Evolutionary conservation across 768 basidiomycete species (phyloP).

Genomic region (Plicaturopsis crispa): DNA sequence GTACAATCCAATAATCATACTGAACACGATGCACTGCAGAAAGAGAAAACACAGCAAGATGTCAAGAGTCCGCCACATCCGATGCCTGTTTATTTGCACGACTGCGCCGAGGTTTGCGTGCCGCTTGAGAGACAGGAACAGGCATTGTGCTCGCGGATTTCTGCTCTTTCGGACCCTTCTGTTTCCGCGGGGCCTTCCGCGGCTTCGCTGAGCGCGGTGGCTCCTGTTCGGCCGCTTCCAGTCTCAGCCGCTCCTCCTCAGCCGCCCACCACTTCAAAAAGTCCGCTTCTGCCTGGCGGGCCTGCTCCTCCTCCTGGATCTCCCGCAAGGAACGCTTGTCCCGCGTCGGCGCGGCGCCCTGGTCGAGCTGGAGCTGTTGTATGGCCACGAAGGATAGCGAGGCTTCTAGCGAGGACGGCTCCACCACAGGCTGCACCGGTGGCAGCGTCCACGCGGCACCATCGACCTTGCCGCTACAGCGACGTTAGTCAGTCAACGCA

Average conservation of each 20-base stretch:
- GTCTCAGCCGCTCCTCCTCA: slow-evolving; percentile 67
- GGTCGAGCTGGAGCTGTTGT: slow-evolving; percentile 67
- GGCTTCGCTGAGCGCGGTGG: too few species aligned
- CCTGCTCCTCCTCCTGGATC: slow-evolving; percentile 81
- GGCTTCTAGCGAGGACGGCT: slow-evolving; percentile 18
- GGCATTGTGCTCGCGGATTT: not conserved
- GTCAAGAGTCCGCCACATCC: too few species aligned
- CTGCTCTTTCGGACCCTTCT: not conserved
- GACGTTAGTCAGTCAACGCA: slow-evolving; percentile 1
- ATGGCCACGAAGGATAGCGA: slow-evolving; percentile 73
- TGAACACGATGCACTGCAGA: too few species aligned
- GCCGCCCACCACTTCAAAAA: slow-evolving; percentile 88
- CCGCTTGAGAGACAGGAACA: too few species aligned
- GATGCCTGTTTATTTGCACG: too few species aligned
- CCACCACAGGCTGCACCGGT: slow-evolving; percentile 40
- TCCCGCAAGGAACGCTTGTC: slow-evolving; percentile 64
- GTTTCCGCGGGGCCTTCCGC: not conserved
- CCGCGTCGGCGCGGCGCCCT: slow-evolving; percentile 30
- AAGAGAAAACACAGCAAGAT: too few species aligned
- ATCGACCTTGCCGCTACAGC: slow-evolving; percentile 22
- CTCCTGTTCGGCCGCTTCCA: slow-evolving; percentile 31
- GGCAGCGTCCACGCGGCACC: slow-evolving; percentile 58
- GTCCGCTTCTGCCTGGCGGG: slow-evolving; percentile 59
- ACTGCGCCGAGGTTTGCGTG: too few species aligned
- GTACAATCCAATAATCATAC: too few species aligned